Evolutionary conservation across 805 yeast species (phyloP), one percentile per base, ranked within the genome.

Genomic region (Kluyveromyces dobzhanskii): DNA sequence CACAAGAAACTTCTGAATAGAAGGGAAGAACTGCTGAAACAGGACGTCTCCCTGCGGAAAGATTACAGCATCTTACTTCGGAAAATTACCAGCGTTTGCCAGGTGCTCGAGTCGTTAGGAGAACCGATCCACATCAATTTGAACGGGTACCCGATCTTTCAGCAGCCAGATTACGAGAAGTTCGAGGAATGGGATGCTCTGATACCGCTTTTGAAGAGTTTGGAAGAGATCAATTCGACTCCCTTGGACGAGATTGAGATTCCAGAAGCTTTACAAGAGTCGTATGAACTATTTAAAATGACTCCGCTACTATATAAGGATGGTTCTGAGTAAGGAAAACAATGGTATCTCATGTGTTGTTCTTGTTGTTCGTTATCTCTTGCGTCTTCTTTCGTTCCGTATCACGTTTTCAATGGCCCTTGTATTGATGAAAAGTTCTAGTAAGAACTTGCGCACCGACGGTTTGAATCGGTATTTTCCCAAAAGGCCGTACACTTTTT

Each of bases 391-490:
- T 40, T 73, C 76, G 36, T 68, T 61, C 51, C 64, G 68, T 26
- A 75, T 65, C 37, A 78, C 47, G 10, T 59, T 58, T 43, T 78
- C 85, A 54, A 81, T 59, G 32, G 77, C 63, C 24, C 64, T 64
- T 10, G 70, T 65, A 45, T 72, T 71, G 39, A 75, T 72, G 46
- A 84, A 75, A 38, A 82, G 61, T 31, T 79, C 88, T 49, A 80
- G 71, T 12, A 86, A 63, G 51, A 78, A 80, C 45, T 75, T 69
- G 27, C 94, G 64, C 14, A 75, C 76, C 3, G 75, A 73, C 38
- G 73, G 76, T 46, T 79, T 73, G 57, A 76, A 83, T 35, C 69
- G 71, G 66, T 61, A 86, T 55, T 57, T 65, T 47, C 67, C 82
- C 69, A 69, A 69, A 50, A 65, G 69, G 39, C 61, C 67, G 59